Percentiles rank a stretch among this genome's conserved stretches.
Evolutionary conservation across 805 yeast species (phyloP).

Genomic region (Limtongia smithiae): DNA sequence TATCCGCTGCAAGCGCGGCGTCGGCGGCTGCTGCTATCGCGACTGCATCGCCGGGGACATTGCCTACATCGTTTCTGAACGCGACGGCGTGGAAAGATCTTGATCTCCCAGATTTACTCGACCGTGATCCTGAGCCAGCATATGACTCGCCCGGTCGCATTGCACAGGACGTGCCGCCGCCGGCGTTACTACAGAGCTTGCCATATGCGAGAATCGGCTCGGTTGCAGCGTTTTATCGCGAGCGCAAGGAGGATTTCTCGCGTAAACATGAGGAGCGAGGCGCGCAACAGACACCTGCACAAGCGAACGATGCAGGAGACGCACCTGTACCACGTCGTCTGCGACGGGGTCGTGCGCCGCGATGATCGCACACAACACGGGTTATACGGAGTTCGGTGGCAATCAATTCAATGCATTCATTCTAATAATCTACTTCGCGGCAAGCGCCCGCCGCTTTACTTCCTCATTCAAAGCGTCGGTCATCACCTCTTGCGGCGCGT

Average conservation of each 20-base stretch:
- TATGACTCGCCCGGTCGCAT: background rate
- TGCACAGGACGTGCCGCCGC: background rate
- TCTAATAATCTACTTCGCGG: too few relatives aligned
- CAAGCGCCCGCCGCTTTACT: conserved; percentile 18
- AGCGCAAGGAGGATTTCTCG: conserved; percentile 20
- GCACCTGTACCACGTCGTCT: too few relatives aligned
- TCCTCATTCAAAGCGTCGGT: conserved; percentile 14
- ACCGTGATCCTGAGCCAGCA: conserved; percentile 6
- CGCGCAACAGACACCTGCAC: too few relatives aligned
- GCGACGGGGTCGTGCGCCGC: too few relatives aligned
- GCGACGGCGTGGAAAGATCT: conserved; percentile 30
- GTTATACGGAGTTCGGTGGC: too few relatives aligned
- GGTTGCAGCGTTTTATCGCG: conserved; percentile 21
- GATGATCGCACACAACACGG: too few relatives aligned
- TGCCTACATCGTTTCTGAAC: conserved; percentile 25
- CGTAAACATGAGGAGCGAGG: too few relatives aligned
- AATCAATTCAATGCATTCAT: too few relatives aligned
- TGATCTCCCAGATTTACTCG: conserved; percentile 17
- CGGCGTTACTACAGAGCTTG: background rate
- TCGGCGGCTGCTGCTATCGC: conserved; percentile 28
- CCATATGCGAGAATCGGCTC: conserved; percentile 15
- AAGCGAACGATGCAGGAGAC: too few relatives aligned
- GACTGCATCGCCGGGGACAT: conserved; percentile 20
- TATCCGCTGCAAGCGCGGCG: conserved; percentile 27
- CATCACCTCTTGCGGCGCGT: conserved; percentile 34